Evolutionary conservation across 345 rosid genomes (phyloP), one percentile per base, ranked within the genome.

Genomic region (Cochlearia excelsa): DNA sequence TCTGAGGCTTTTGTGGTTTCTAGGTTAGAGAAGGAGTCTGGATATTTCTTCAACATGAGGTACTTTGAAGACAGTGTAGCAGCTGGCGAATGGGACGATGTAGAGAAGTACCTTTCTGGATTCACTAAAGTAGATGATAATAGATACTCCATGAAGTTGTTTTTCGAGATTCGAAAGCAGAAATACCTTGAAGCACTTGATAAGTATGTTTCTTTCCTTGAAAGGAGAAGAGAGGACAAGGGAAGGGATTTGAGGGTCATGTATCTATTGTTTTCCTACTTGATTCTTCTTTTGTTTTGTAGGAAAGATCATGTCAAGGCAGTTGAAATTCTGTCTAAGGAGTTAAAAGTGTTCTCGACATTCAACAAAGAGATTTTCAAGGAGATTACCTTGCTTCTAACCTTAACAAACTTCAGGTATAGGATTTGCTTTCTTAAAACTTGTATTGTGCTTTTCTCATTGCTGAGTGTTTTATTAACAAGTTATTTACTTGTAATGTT

Each of bases 51-150:
- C 69, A 66, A 74, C 45, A 74, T 70, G 79, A 52, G 79, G 54
- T 75, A 65, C 33, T 75, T 75, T 51, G 75, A 75, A 49, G 75
- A 75, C 6, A 48, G 64, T 60, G 66, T 75, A 28, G 61, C 69
- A 49, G 73, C 69, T 66, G 79, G 79, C 23, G 79, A 75, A 52
- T 75, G 79, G 79, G 75, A 75, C 2, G 75, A 75, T 51, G 72
- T 75, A 0, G 79, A 75, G 73, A 75, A 75, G 71, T 75, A 75
- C 27, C 61, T 75, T 8, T 56, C 75, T 55, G 75, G 79, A 9
- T 75, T 66, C 51, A 75, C 79, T 26, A 75, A 70, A 59, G 72
- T 75, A 10, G 79, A 75, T 61, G 79, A 70, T 62, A 70, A 75
- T 75, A 31, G 74, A 52, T 70, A 75, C 59, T 75, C 79, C 0